These are phyloP conservation scores for Talaromyces sp. DNA, from an alignment of 2,329 filamentous ascomycete species.

Conservation along the genomic window DNA sequence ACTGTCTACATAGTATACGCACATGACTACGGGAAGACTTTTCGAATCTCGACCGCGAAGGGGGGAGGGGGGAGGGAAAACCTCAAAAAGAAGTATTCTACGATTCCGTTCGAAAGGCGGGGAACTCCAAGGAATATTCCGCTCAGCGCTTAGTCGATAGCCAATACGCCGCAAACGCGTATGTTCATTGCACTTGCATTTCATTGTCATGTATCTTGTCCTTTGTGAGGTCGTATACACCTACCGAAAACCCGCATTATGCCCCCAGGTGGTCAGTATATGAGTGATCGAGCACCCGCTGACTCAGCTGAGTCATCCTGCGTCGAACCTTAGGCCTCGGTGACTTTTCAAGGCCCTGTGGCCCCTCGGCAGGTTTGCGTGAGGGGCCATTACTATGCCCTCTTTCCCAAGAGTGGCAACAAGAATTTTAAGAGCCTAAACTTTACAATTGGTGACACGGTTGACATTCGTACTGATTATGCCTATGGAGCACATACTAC, in stretches of 20 bases:
- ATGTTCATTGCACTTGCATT: neutral
- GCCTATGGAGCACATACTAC: neutral
- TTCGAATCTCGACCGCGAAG: neutral
- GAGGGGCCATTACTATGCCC: neutral
- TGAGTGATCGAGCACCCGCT: neutral
- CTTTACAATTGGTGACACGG: neutral
- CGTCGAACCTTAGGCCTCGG: neutral
- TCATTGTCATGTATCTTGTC: neutral
- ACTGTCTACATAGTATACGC: too few relatives aligned
- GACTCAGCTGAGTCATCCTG: constrained; percentile 1
- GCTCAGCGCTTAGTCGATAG: neutral
- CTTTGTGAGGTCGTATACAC: neutral
- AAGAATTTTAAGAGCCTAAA: too few relatives aligned
- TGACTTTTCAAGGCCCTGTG: neutral
- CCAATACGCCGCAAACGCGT: neutral
- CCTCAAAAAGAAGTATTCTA: too few relatives aligned
- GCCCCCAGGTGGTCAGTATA: neutral
- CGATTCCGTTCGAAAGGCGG: constrained; percentile 1
- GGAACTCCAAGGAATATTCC: neutral
- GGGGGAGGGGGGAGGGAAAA: too few relatives aligned
- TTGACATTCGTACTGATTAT: neutral
- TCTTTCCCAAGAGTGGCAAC: too few relatives aligned
- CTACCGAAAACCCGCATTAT: neutral
- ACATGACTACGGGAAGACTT: neutral
- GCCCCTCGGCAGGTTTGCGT: neutral